Base-by-base conservation (phyloP, 106 monocot species). In the Apostasia ramifera region DNA sequence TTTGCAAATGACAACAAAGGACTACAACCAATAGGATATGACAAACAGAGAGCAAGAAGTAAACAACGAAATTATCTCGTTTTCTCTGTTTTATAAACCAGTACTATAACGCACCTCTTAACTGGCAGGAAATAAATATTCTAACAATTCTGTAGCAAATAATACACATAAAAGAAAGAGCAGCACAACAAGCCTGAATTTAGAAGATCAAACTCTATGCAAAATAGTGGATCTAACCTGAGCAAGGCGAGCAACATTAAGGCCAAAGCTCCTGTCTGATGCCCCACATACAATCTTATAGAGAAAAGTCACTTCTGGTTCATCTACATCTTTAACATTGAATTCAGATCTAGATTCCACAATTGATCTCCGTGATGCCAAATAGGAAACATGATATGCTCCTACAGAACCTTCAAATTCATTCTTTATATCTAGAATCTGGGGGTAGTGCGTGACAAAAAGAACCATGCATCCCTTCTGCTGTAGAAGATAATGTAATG, bases 391-490 rank as follows among this genome's bases (percentile, higher is more conserved):
- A 79, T 87, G 93, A 67, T 90, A 90, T 11, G 85, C 85, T 48
- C 82, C 81, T 70, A 98, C 85, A 42, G 79, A 89, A 53, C 81
- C 78, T 67, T 66, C 58, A 81, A 90, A 93, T 58, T 92, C 78
- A 14, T 72, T 75, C 66, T 78, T 80, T 49, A 98, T 83, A 59
- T 98, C 85, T 67, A 83, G 47, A 68, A 98, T 85, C 48, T 88
- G 71, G 8, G 93, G 98, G 55, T 93, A 98, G 76, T 98, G 98
- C 15, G 98, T 93, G 44, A 98, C 98, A 80, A 98, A 98, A 66
- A 98, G 88, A 66, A 80, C 71, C 79, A 85, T 75, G 73, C 85
- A 85, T 71, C 80, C 90, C 55, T 93, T 98, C 47, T 85, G 81
- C 44, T 78, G 68, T 1, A 93, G 73, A 77, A 98, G 84, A 72